These are phyloP conservation scores for Aureobasidium namibiae DNA, from an alignment of 2,329 filamentous ascomycete genomes.

Conservation along the genomic window DNA sequence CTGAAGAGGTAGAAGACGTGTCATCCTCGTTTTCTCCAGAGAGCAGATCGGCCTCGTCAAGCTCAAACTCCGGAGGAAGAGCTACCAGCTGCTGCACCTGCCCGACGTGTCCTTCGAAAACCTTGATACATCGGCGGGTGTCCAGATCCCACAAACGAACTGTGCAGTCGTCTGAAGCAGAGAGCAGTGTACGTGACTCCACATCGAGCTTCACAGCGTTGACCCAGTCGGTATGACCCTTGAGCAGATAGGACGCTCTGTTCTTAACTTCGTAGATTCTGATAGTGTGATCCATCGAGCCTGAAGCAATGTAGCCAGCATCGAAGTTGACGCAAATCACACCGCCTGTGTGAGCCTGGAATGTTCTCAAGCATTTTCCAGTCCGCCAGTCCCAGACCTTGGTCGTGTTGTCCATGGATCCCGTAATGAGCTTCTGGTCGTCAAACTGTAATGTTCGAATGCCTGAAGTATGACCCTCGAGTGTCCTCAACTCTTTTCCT, in stretches of 20 bases:
- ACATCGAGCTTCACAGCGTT: constrained; percentile 89
- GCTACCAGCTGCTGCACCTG: constrained; percentile 88
- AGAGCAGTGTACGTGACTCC: constrained; percentile 74
- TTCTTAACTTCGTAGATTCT: constrained; percentile 89
- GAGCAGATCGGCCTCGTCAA: constrained; percentile 59
- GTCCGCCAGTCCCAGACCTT: constrained; percentile 97
- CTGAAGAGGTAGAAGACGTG: constrained; percentile 22
- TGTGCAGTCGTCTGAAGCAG: constrained; percentile 81
- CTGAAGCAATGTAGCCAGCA: constrained; percentile 73
- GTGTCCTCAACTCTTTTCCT: constrained; percentile 74
- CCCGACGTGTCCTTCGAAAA: constrained; percentile 83
- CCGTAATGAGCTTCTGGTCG: constrained; percentile 82
- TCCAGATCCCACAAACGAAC: constrained; percentile 91
- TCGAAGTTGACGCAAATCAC: constrained; percentile 87
- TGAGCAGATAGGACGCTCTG: constrained; percentile 69
- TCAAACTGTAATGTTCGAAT: constrained; percentile 91
- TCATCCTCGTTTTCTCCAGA: constrained; percentile 48
- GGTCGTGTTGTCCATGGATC: constrained; percentile 77
- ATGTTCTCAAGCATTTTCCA: constrained; percentile 74
- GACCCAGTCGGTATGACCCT: constrained; percentile 88
- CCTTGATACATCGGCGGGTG: constrained; percentile 64
- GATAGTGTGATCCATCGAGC: constrained; percentile 80
- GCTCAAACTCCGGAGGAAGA: constrained; percentile 80
- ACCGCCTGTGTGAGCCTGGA: constrained; percentile 69
- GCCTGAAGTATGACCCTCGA: constrained; percentile 72